Evolutionary conservation across 1,284 basidiomycete species (phyloP).

Genomic region (Ceratobasidium theobromae): DNA sequence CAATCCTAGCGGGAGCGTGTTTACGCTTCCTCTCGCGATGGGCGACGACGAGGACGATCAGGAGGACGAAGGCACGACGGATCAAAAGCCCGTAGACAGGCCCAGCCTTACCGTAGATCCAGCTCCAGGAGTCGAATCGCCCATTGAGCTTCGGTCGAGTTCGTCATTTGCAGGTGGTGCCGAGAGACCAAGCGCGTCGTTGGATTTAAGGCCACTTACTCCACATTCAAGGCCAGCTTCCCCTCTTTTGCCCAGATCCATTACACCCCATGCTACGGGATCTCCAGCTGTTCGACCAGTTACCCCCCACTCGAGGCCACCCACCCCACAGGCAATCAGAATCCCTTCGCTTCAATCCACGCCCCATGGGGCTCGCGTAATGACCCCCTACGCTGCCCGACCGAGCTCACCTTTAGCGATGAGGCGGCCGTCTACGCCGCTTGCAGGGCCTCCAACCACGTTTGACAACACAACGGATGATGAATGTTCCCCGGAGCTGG

Average conservation of each 20-base stretch:
- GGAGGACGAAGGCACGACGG: background rate
- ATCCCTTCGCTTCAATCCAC: background rate
- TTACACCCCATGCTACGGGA: background rate
- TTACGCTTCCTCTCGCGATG: conserved; percentile 14
- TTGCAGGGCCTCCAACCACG: no score
- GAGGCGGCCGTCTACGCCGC: background rate
- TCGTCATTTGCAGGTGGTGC: conserved; percentile 7
- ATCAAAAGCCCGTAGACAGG: background rate
- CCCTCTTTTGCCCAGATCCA: background rate
- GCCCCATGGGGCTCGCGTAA: background rate
- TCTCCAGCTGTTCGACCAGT: background rate
- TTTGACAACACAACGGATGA: no score
- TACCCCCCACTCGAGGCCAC: background rate
- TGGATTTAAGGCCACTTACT: background rate
- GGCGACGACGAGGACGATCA: background rate
- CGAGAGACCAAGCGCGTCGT: background rate
- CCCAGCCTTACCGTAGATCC: conserved; percentile 4
- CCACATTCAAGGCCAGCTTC: conserved; percentile 10
- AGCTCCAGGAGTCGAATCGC: background rate
- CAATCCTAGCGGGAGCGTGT: conserved; percentile 24
- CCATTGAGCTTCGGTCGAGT: background rate
- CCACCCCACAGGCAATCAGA: background rate
- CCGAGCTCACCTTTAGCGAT: background rate
- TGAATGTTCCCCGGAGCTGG: no score
- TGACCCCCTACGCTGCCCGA: background rate